Evolutionary conservation across 257 asterid genomes (phyloP), one percentile per base, ranked within the genome.

Genomic region (Craterostigma plantagineum): DNA sequence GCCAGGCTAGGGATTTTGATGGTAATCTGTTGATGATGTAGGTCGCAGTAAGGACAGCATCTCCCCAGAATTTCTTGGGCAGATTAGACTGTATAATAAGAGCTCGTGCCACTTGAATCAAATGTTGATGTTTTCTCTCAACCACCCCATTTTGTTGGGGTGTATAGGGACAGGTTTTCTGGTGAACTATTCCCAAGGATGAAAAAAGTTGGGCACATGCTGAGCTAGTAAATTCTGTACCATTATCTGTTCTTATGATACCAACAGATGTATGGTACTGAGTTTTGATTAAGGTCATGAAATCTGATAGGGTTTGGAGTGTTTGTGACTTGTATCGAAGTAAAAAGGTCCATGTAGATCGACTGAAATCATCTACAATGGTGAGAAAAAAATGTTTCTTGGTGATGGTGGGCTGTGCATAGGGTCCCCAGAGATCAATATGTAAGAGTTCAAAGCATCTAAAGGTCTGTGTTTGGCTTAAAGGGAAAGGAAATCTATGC

Each of bases 111-210:
- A 38, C 13, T 9, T 38, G 14, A n/a, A 38, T 0, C 43, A 38
- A 38, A 38, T 38, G 13, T 38, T 14, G 10, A 38, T 6, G 43
- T 38, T 38, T 38, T 14, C 12, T 38, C 12, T 38, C 43, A 9
- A 38, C 43, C 43, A 38, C 43, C 7, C 43, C 1, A 38, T 38
- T 38, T 38, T 38, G 8, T 38, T 38, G 13, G 6, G 43, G 43
- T 9, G 43, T 8, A 38, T 38, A 11, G 12, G 43, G 43, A 7
- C 10, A 7, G 13, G 14, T 38, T 38, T 14, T 38, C 13, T 8
- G 43, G 43, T 38, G 43, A 7, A 38, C 6, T 7, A 38, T 38
- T 7, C 43, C 43, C 10, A 8, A 6, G 13, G 43, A 8, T n/a
- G 8, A 7, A 6, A 38, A 38, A 6, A 38, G 12, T 7, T 8